Percentiles rank a stretch among this genome's conserved stretches.
phyloP scores from a whole-genome alignment of 148 eudicot species.

The Camellia japonica region DNA sequence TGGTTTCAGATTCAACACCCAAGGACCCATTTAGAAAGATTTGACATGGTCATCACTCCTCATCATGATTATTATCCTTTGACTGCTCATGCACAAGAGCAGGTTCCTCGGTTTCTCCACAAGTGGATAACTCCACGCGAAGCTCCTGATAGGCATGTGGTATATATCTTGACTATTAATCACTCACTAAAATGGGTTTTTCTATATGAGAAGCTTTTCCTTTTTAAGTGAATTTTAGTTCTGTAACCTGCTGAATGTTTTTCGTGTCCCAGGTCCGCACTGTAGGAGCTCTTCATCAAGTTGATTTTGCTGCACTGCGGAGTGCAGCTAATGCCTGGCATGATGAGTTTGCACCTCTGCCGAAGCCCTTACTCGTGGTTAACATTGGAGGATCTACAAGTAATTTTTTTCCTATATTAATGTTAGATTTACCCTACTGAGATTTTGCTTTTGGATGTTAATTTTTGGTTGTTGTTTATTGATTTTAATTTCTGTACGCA shows the following conservation, averaged over 20 bases:
- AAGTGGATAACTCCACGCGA: constrained; percentile 86
- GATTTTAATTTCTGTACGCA: not conserved
- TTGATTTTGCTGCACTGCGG: constrained; percentile 74
- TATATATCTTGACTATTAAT: constrained; percentile 32
- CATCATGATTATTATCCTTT: constrained; percentile 85
- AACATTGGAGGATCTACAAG: constrained; percentile 96
- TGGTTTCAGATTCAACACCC: constrained; percentile 92
- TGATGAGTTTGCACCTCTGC: constrained; percentile 79
- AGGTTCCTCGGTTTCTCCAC: constrained; percentile 75
- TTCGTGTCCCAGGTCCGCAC: constrained; percentile 67
- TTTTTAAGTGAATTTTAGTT: not conserved
- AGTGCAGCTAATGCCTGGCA: constrained; percentile 89
- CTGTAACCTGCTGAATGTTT: constrained; percentile 9
- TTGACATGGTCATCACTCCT: constrained; percentile 95
- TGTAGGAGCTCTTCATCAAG: constrained; percentile 87
- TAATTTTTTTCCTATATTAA: constrained; percentile 24
- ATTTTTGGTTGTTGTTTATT: not conserved
- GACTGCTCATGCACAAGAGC: constrained; percentile 75
- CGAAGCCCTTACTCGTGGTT: constrained; percentile 90
- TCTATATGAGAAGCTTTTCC: not conserved
- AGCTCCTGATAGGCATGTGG: constrained; percentile 84
- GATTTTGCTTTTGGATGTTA: not conserved
- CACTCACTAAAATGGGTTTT: not conserved
- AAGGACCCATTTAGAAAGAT: constrained; percentile 73
- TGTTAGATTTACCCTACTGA: not conserved